phyloP scores from a whole-genome alignment of 2,329 filamentous ascomycete genomes.

The Diaporthe ilicicola region DNA sequence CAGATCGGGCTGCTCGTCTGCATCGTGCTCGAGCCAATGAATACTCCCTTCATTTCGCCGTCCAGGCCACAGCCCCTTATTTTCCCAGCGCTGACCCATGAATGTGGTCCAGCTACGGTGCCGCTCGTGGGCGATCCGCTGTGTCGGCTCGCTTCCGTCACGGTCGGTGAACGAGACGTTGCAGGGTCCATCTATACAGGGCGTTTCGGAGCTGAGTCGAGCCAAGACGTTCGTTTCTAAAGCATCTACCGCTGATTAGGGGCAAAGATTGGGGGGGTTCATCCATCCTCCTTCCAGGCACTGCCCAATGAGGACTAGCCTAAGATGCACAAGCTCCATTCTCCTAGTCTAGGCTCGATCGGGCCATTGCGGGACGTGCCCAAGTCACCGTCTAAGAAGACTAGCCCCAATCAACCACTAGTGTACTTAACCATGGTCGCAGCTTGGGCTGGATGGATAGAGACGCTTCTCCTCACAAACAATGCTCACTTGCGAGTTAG shows the following conservation, averaged over 20 bases:
- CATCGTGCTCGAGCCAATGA: not conserved
- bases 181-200: not conserved
- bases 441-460: not conserved
- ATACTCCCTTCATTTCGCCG: not conserved
- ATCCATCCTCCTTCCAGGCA: not conserved
- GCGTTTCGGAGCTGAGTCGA: slow-evolving; percentile 23
- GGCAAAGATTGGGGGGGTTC: too few relatives aligned
- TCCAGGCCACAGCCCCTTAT: slow-evolving; percentile 5
- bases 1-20: slow-evolving; percentile 10
- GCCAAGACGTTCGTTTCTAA: not conserved
- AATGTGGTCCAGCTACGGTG: not conserved
- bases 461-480: not conserved
- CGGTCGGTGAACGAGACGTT: not conserved
- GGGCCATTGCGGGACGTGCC: not conserved
- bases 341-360: not conserved
- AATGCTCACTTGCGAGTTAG: too few relatives aligned
- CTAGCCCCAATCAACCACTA: not conserved
- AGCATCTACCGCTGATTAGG: too few relatives aligned
- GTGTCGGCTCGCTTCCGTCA: slow-evolving; percentile 1
- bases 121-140: not conserved
- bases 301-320: not conserved
- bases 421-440: not conserved
- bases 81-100: slow-evolving; percentile 12
- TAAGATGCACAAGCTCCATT: not conserved
- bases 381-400: not conserved